These are phyloP conservation scores for Phaeotremella skinneri DNA, from an alignment of 768 basidiomycete genomes.

Conservation along the genomic window DNA sequence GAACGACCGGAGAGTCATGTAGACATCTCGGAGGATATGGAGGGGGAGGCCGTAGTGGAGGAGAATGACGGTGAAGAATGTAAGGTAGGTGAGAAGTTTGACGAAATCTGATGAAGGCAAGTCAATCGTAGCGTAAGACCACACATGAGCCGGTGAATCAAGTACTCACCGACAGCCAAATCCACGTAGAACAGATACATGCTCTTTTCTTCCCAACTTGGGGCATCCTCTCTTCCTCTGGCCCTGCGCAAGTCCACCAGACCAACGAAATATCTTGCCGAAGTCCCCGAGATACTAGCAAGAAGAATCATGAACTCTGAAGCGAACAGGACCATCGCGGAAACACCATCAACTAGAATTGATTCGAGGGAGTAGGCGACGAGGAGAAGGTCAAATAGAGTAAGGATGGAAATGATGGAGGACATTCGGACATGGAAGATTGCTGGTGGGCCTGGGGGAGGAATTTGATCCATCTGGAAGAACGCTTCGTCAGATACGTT, in stretches of 20 bases:
- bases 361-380: conserved; percentile 56
- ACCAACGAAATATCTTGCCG: conserved; percentile 78
- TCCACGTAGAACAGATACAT: conserved; percentile 97
- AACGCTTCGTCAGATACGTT: conserved; percentile 1
- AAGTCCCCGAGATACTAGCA: conserved; percentile 44
- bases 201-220: conserved; percentile 96
- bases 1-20: conserved; percentile 91
- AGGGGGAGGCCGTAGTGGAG: conserved; percentile 91
- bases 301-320: conserved; percentile 61
- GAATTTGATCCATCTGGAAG: conserved; percentile 89
- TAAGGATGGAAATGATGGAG: conserved; percentile 69
- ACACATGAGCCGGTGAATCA: not conserved
- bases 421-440: conserved; percentile 84
- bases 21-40: conserved; percentile 96
- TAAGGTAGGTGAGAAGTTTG: conserved; percentile 84
- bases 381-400: conserved; percentile 71
- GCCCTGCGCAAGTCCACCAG: conserved; percentile 78
- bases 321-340: conserved; percentile 87
- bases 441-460: conserved; percentile 75
- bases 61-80: conserved; percentile 91
- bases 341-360: conserved; percentile 74
- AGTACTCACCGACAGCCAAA: conserved; percentile 72
- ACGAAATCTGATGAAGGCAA: conserved; percentile 69
- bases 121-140: not conserved
- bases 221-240: conserved; percentile 51